Base-by-base conservation (phyloP, 345 rosid species). In the Eucalyptus dawsonii region DNA sequence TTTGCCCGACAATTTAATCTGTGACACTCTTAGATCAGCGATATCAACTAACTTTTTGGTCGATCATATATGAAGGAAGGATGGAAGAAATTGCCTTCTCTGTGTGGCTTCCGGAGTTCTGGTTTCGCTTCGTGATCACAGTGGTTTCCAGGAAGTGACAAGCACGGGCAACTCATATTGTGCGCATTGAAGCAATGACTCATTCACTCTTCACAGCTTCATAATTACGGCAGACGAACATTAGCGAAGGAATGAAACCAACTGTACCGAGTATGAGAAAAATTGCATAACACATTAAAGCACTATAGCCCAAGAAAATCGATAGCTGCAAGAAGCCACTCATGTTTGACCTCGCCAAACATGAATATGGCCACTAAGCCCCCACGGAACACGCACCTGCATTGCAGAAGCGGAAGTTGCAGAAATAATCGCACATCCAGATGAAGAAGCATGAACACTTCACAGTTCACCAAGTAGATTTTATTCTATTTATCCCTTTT, bases 181-280 rank as follows among this genome's bases (percentile, higher is more conserved):
- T 10, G 37, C 83, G 7, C 83, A 37, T 37, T 6, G 56, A 25
- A 86, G 80, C 72, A 47, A 50, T 49, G 56, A 69, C 69, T 90
- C 81, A 94, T 87, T 93, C 94, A 86, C 93, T 93, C 91, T 95
- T 97, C 50, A 93, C 94, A 88, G 95, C 95, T 22, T 85, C 92
- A 88, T 95, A 94, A 34, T 96, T 94, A 87, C 88, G 93, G 62
- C 94, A 93, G 89, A 96, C 95, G 72, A 95, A 96, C 86, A 90
- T 62, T 91, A 95, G 93, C 87, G 99, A 96, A 88, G 95, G 92
- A 80, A 89, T 89, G 69, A 96, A 96, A 90, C 98, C 92, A 49
- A 96, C 80, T 53, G 95, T 88, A 47, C 95, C 95, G n/a, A 97
- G 94, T 88, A 97, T 94, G 90, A 97, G 90, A 93, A 95, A 97